Evolutionary conservation across 495 filamentous ascomycete genomes (phyloP).

Genomic region (Aspergillus baeticus): DNA sequence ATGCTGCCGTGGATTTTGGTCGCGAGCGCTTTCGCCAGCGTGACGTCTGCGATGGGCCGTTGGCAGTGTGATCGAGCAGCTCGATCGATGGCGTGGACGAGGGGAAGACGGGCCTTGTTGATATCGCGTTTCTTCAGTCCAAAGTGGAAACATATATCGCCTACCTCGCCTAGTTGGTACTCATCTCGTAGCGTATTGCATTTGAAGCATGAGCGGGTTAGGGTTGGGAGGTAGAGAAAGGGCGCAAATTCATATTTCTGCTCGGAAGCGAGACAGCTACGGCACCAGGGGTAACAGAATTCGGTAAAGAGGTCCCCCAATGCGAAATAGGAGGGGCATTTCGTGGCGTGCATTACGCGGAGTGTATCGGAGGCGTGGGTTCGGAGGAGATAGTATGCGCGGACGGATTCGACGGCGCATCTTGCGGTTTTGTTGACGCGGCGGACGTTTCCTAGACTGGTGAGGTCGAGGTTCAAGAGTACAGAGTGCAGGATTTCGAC

Average conservation of each 20-base stretch:
- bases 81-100: background rate
- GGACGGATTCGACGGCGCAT: slow-evolving; percentile 9
- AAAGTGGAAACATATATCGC: slow-evolving; percentile 1
- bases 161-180: slow-evolving; percentile 1
- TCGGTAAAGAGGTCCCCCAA: slow-evolving; percentile 8
- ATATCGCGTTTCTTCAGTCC: background rate
- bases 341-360: slow-evolving; percentile 4
- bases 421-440: slow-evolving; percentile 3
- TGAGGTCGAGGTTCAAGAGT: slow-evolving; percentile 9
- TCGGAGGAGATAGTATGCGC: slow-evolving; percentile 10
- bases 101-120: background rate
- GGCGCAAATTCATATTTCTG: slow-evolving; percentile 18
- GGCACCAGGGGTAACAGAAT: slow-evolving; percentile 16
- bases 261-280: slow-evolving; percentile 7
- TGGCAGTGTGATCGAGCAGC: background rate
- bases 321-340: background rate
- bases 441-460: slow-evolving; percentile 13
- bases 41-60: background rate
- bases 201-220: slow-evolving; percentile 10
- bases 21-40: slow-evolving; percentile 1
- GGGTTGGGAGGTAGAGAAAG: slow-evolving; percentile 11
- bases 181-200: slow-evolving; percentile 1
- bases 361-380: slow-evolving; percentile 10
- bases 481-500: slow-evolving; percentile 10
- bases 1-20: slow-evolving; percentile 3